Evolutionary conservation across 2,329 filamentous ascomycete genomes (phyloP), one percentile per base, ranked within the genome.

Genomic region (Cercospora sesami): DNA sequence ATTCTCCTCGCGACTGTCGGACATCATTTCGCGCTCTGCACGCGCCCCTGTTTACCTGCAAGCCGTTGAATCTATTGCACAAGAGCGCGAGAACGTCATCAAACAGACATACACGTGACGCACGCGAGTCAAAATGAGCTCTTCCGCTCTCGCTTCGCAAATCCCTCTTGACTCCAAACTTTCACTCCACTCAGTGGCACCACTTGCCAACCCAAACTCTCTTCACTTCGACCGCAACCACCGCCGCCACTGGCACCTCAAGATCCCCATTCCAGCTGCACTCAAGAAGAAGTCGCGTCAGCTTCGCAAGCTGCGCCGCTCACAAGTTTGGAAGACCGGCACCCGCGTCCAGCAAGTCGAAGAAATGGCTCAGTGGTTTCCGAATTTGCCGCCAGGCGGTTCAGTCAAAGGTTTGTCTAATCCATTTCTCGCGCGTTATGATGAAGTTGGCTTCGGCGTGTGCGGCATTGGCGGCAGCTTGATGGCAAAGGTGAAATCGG

Each of bases 351-450:
- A 67, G 18, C 66, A 72, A 48, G 57, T 69, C 18, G 60, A 30
- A 33, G 39, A 68, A 42, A 72, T 72, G 71, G 42, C 60, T 2
- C 42, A 60, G 45, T 72, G 71, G 71, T 72, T 68, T 36, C 71
- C 71, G 8, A 60, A 66, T 45, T 5, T 71, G 12, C 64, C 64
- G 33, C 61, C 33, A 33, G 28, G 51, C 61, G 26, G 28, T 36
- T 26, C 39, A 23, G 59, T 64, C 67, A 64, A 69, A 59, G 61
- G 61, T 63, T 63, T 63, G 61, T 55, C 42, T n/a, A 53, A 31
- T 39, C 61, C 61, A 12, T 63, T 53, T 12, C 60, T 55, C 48
- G 7, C n/a, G 9, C 28, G 33, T 33, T 26, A 16, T n/a, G 26
- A 39, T 51, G 26, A 33, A 10, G 53, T 58, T 23, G 31, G 26